phyloP scores from a whole-genome alignment of 805 yeast species.

The Metschnikowia cubensis region DNA sequence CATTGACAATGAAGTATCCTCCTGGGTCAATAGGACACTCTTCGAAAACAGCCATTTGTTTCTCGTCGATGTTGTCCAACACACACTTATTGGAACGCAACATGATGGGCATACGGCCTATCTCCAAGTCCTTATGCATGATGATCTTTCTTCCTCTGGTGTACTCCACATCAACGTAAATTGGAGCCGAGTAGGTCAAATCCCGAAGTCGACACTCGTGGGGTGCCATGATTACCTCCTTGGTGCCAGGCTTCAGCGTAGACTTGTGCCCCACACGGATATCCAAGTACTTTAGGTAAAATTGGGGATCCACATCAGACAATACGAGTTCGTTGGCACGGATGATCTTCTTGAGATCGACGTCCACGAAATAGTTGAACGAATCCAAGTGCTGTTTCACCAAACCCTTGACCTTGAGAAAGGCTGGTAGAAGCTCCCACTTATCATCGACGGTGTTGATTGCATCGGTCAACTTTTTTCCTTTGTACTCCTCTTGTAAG shows the following conservation, averaged over 20 bases:
- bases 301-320: constrained; percentile 96
- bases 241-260: constrained; percentile 44
- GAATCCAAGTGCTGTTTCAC: constrained; percentile 98
- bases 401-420: constrained; percentile 88
- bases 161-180: constrained; percentile 94
- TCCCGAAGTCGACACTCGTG: constrained; percentile 96
- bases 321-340: constrained; percentile 84
- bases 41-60: constrained; percentile 79
- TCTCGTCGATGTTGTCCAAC: constrained; percentile 70
- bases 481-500: constrained; percentile 76
- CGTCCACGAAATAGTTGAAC: constrained; percentile 94
- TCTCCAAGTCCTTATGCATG: constrained; percentile 84
- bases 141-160: constrained; percentile 92
- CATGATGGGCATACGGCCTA: constrained; percentile 99
- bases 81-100: constrained; percentile 89
- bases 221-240: constrained; percentile 72
- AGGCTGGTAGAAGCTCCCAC: constrained; percentile 96
- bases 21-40: constrained; percentile 99
- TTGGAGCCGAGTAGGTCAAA: constrained; percentile 91
- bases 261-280: constrained; percentile 84
- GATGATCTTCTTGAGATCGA: constrained; percentile 87
- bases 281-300: constrained; percentile 87
- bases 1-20: constrained; percentile 95
- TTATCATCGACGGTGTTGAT: constrained; percentile 91
- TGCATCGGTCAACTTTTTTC: constrained; percentile 81